Evolutionary conservation across 352 stramenopile genomes (phyloP), one percentile per base, ranked within the genome.

Genomic region (Globisporangium radiosum): DNA sequence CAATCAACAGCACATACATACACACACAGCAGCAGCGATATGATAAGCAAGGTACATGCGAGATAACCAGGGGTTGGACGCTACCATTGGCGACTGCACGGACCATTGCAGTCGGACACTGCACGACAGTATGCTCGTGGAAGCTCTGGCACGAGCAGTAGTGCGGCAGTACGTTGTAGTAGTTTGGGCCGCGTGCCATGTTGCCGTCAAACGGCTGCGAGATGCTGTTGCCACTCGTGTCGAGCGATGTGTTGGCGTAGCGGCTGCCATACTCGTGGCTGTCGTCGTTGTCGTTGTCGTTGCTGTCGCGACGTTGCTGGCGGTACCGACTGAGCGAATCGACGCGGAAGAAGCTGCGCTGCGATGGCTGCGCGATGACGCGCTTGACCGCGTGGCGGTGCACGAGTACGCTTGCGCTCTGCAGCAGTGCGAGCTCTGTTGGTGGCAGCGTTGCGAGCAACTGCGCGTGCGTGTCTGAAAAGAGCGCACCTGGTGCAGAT

Each of bases 101-200:
- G 71, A 88, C 79, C 79, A 89, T 86, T 5, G 79, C 71, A 15
- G 66, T 77, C 0, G 79, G 66, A 36, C 68, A 64, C 56, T 66
- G 70, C 39, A 76, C 63, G 40, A 62, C 43, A 0, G 62, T 62
- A 45, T 64, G 72, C 48, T 81, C 62, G 48, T 82, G 75, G 68
- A 89, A 89, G 4, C 65, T 66, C 11, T 62, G 63, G 62, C 79
- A 89, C 19, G 73, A 78, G 67, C 79, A 89, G 56, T 86, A 89
- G 55, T 89, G 79, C 48, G 73, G 62, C 38, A 87, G 84, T 65
- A 75, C 83, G 57, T 86, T 89, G 76, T 89, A 89, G 64, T 84
- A 89, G 48, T 76, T 85, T 4, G 76, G 69, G n/a, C 72, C 71
- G 36, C 63, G 70, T 58, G 68, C 62, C 55, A 78, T 68, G 25